A percentile compares a stretch with the other conserved stretches of the same genome.
Evolutionary conservation across 768 basidiomycete species (phyloP).

Genomic region (Calvatia gigantea): DNA sequence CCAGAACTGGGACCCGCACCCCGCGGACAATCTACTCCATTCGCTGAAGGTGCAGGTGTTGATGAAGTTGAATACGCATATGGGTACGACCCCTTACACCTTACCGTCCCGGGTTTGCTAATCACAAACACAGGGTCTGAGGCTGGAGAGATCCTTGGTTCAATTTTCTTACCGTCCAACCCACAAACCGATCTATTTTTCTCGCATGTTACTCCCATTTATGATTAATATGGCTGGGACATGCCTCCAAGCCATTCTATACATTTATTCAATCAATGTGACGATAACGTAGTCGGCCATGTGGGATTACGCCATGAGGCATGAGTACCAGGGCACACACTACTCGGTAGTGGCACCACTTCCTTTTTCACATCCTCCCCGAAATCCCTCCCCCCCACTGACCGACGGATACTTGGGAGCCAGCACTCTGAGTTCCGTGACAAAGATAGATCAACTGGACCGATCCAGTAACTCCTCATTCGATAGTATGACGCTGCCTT

Average conservation of each 20-base stretch:
- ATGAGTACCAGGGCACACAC: background rate
- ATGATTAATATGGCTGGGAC: background rate
- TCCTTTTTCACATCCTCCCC: background rate
- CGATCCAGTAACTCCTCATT: background rate
- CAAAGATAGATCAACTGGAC: background rate
- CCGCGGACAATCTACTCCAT: slow-evolving; percentile 69
- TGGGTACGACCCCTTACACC: slow-evolving; percentile 48
- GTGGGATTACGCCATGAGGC: background rate
- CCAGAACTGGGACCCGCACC: slow-evolving; percentile 73
- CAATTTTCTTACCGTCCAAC: background rate
- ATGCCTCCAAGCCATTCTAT: background rate
- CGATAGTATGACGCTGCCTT: slow-evolving; percentile 8
- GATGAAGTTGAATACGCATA: slow-evolving; percentile 91
- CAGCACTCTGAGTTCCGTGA: background rate
- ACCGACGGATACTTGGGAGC: background rate
- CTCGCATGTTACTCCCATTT: background rate
- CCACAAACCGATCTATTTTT: background rate
- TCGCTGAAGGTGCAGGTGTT: slow-evolving; percentile 77
- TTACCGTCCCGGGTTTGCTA: background rate
- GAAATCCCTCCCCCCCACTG: background rate
- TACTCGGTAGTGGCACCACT: background rate
- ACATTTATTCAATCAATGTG: background rate
- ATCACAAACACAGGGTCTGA: slow-evolving; percentile 5
- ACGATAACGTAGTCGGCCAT: background rate
- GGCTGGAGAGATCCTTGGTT: background rate